Base-by-base conservation (phyloP, 1,284 basidiomycete genomes). In the Lentinula novae-zelandiae region DNA sequence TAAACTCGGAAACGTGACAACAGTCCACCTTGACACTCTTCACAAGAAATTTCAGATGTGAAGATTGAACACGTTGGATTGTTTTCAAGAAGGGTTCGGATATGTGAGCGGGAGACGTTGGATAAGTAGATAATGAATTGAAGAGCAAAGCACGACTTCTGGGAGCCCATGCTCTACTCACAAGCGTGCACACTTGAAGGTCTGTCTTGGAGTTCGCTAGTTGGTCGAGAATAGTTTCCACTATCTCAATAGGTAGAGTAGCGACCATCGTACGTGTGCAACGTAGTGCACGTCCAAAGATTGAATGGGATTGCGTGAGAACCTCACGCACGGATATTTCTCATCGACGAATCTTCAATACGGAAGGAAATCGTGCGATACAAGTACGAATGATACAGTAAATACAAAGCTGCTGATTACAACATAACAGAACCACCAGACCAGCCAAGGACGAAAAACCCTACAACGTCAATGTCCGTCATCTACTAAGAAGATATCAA, bases 401-500 rank as follows among this genome's bases (percentile, higher is more conserved):
- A 27, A 27, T 27, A 27, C 27, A 27, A 27, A 27, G 2, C 27
- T 22, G 22, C 22, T 22, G 22, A 22, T 27, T 27, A 27, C 27
- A 27, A 27, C 27, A 27, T 27, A 27, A 27, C 27, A 27, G 33
- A 5, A 17, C 36, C 36, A 4, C 36, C 36, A 10, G 36, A 38
- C 36, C 7, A 12, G 36, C 36, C 8, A 38, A 38, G 2, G 27
- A 27, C 27, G 2, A 27, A 4, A 4, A 27, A 27, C 27, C 27
- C 27, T 2, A 27, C 27, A 3, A 38, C 4, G 36, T 38, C 36
- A 17, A 20, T 12, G 3, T 9, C 44, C n/a, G n/a, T 27, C 40
- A 46, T n/a, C 17, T 20, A 33, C 3, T 49, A 8, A 39, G 13
- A 17, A 13, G 46, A 60, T 40, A 58, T 57, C 51, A 71, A 68